Percentiles rank a stretch among this genome's conserved stretches.
These are phyloP conservation scores for Clavispora carvajalis DNA, from an alignment of 805 yeast genomes.

Conservation along the genomic window DNA sequence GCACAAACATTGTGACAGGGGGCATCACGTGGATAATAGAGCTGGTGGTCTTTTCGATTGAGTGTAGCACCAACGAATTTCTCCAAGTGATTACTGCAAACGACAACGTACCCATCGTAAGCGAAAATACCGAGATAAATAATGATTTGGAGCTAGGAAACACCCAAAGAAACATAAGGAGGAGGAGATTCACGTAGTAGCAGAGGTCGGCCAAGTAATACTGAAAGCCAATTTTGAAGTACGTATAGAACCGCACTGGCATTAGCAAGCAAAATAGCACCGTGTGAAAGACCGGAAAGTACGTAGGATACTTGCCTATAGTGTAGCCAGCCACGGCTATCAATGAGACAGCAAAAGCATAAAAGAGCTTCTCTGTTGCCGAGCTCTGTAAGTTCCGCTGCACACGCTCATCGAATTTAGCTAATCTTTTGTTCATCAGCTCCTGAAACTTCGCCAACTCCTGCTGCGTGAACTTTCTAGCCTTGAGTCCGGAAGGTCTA, in stretches of 20 bases:
- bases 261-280: constrained; percentile 53
- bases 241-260: constrained; percentile 83
- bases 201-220: constrained; percentile 91
- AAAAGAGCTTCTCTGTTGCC: constrained; percentile 67
- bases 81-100: constrained; percentile 97
- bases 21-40: constrained; percentile 90
- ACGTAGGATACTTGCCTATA: constrained; percentile 72
- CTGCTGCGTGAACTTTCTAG: constrained; percentile 6
- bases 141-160: constrained; percentile 69
- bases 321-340: constrained; percentile 70
- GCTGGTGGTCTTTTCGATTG: constrained; percentile 87
- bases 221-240: constrained; percentile 73
- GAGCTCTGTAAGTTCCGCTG: constrained; percentile 31
- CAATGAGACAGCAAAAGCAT: constrained; percentile 63
- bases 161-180: constrained; percentile 73
- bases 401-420: constrained; percentile 32
- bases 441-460: constrained; percentile 32
- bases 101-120: constrained; percentile 82
- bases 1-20: constrained; percentile 78
- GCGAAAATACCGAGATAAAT: constrained; percentile 78
- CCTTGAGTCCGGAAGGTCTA: constrained; percentile 1
- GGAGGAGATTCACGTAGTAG: constrained; percentile 76
- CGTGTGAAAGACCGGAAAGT: constrained; percentile 74
- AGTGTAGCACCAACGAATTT: constrained; percentile 85
- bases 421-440: constrained; percentile 24